Evolutionary conservation across 495 filamentous ascomycete species (phyloP).

Genomic region (Podospora anserina): DNA sequence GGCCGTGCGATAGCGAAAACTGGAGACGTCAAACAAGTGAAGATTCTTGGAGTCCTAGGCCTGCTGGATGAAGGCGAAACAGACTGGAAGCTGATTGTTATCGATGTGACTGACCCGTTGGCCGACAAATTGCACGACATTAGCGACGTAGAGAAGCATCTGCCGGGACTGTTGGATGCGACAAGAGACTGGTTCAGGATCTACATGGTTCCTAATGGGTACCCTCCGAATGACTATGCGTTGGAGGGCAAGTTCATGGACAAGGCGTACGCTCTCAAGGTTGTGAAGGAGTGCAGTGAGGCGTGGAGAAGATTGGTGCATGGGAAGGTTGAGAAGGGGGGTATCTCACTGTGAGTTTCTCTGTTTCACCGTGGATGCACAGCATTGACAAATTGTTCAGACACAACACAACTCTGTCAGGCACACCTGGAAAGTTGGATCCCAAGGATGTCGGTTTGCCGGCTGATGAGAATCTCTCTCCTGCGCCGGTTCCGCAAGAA

Average conservation of each 20-base stretch:
- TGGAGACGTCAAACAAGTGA: slow-evolving; percentile 26
- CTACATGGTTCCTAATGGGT: slow-evolving; percentile 28
- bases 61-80: slow-evolving; percentile 36
- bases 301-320: slow-evolving; percentile 24
- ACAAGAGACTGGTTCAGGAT: slow-evolving; percentile 32
- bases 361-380: background rate
- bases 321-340: slow-evolving; percentile 20
- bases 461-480: slow-evolving; percentile 22
- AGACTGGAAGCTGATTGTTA: slow-evolving; percentile 37
- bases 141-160: slow-evolving; percentile 26
- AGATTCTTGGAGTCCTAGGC: slow-evolving; percentile 32
- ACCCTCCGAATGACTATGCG: slow-evolving; percentile 17
- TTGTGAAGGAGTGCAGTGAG: slow-evolving; percentile 21
- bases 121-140: slow-evolving; percentile 26
- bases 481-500: slow-evolving; percentile 10
- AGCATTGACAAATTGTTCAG: slow-evolving; percentile 12
- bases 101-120: slow-evolving; percentile 30
- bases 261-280: slow-evolving; percentile 15
- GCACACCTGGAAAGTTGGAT: slow-evolving; percentile 26
- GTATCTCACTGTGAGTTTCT: slow-evolving; percentile 18
- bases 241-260: slow-evolving; percentile 19
- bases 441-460: slow-evolving; percentile 22
- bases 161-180: slow-evolving; percentile 29
- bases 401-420: slow-evolving; percentile 26
- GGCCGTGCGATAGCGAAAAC: slow-evolving; percentile 6